Conservation (phyloP, 306 rosid genomes). For the Prunus persica region DNA sequence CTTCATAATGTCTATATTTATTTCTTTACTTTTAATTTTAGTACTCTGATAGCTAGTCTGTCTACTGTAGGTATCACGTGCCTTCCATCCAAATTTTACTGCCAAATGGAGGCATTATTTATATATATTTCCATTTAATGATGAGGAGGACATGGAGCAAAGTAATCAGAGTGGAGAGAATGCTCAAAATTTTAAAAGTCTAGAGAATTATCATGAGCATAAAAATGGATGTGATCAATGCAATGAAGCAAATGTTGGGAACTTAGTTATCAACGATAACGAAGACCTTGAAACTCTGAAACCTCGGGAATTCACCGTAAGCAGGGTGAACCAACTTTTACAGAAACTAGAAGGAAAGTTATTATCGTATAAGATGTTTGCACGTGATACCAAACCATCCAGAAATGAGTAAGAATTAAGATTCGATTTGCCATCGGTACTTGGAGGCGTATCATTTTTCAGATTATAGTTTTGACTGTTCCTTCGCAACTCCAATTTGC, state of each 20-base stretch:
- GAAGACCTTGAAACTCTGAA: constrained; percentile 40
- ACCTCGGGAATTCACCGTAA: constrained; percentile 51
- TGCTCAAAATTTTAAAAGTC: constrained; percentile 22
- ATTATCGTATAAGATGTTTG: constrained; percentile 90
- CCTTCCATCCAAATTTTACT: constrained; percentile 89
- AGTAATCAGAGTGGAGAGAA: constrained; percentile 33
- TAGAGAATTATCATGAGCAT: constrained; percentile 23
- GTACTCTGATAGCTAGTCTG: constrained; percentile 16
- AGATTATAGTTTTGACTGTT: constrained; percentile 1
- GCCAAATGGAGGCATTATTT: constrained; percentile 95
- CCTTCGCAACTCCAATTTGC: neutral
- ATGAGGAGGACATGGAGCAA: constrained; percentile 40
- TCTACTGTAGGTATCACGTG: constrained; percentile 73
- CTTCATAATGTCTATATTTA: neutral
- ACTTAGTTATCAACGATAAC: constrained; percentile 5
- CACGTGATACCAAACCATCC: constrained; percentile 96
- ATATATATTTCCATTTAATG: constrained; percentile 72
- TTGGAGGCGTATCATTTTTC: neutral
- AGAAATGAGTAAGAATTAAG: constrained; percentile 73
- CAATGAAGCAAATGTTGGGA: constrained; percentile 10
- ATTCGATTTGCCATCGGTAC: constrained; percentile 16
- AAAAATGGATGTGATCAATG: constrained; percentile 18
- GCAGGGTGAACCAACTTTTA: constrained; percentile 68
- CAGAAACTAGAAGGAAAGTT: constrained; percentile 73
- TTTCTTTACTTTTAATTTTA: neutral